Evolutionary conservation across 768 basidiomycete species (phyloP).

Genomic region (Xerocomus brunneocitrinus): DNA sequence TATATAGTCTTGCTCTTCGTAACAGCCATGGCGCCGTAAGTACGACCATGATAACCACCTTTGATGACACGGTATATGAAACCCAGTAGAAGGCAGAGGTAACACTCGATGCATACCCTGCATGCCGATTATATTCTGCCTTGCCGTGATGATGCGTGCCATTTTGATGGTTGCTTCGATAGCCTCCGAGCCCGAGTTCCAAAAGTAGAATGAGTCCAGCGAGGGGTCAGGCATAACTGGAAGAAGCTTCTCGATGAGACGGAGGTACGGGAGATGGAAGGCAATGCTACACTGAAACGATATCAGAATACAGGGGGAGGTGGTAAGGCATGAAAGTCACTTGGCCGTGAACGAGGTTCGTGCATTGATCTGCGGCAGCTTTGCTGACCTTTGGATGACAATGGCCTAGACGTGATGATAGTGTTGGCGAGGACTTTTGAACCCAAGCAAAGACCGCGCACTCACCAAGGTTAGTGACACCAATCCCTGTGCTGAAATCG

Average conservation of each 20-base stretch:
- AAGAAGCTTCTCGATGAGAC: slow-evolving; percentile 78
- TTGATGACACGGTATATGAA: background rate
- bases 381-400: slow-evolving; percentile 83
- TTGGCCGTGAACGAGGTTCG: slow-evolving; percentile 74
- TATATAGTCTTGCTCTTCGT: slow-evolving; percentile 95
- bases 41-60: slow-evolving; percentile 89
- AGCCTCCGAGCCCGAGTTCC: slow-evolving; percentile 95
- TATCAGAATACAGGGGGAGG: background rate
- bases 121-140: slow-evolving; percentile 88
- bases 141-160: slow-evolving; percentile 69
- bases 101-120: slow-evolving; percentile 50
- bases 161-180: slow-evolving; percentile 89
- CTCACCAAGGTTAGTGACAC: slow-evolving; percentile 78
- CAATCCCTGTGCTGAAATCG: slow-evolving; percentile 87
- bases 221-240: slow-evolving; percentile 89
- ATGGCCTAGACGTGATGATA: slow-evolving; percentile 52
- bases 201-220: slow-evolving; percentile 94
- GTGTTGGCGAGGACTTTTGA: background rate
- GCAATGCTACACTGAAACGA: slow-evolving; percentile 80
- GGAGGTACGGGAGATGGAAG: slow-evolving; percentile 80
- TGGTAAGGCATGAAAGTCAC: slow-evolving; percentile 32
- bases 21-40: slow-evolving; percentile 88
- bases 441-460: background rate
- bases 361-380: slow-evolving; percentile 86
- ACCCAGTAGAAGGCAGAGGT: background rate